Evolutionary conservation across 805 yeast genomes (phyloP), one percentile per base, ranked within the genome.

Genomic region (Maudiozyma saulgeensis): DNA sequence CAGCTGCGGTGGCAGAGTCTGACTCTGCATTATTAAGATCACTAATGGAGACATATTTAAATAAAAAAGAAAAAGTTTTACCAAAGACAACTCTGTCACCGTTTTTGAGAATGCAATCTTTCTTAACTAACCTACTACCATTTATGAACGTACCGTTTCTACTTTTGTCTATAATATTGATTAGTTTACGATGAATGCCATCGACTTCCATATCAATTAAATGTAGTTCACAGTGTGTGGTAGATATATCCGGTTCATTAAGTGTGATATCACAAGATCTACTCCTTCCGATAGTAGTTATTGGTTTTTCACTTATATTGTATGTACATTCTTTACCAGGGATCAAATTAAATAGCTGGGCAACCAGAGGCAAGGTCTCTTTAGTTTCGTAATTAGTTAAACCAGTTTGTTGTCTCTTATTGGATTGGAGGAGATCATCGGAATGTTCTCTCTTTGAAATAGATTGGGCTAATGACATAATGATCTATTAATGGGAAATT

Each of bases 101-200:
- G 54, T 81, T 77, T 51, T 78, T 74, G 41, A 84, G 60, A 21
- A 82, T 56, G 34, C 69, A 66, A 23, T 72, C 73, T 32, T 76
- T 72, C 13, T 75, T 78, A 25, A 71, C 73, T 3, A 81, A 59
- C 43, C 69, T 60, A 35, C 72, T 74, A 13, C 79, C 86, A 57
- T 84, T 84, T 16, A 84, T 70, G 54, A 70, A 81, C 0, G 87
- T 79, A 0, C 91, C 90, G 60, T 84, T 84, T 2, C 85, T 53
- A 45, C 74, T 70, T 32, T 70, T 55, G 61, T 84, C 91, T 2
- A 78, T 72, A 11, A 83, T 58, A 53, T 76, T 71, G 15, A 78
- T 52, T 57, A 72, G 53, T 50, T 67, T 52, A 61, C 77, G 52
- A 53, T 51, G 50, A 16, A 49, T 53, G 18, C 68, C 70, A 37